Base-by-base conservation (phyloP, 345 rosid genomes). In the Citropsis articulata region DNA sequence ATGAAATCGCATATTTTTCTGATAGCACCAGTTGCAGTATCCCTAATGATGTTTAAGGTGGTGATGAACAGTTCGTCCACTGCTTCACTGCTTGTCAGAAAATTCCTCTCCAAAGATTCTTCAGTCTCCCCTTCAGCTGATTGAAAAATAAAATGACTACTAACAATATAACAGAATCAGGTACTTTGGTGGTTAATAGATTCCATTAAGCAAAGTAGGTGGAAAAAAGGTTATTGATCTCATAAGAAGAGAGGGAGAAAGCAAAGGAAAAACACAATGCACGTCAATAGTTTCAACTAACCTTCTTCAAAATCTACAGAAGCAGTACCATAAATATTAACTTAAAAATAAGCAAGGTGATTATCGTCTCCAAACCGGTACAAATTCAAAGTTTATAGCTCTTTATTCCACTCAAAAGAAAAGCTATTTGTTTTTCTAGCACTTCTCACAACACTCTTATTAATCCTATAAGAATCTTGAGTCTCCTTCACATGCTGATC, bases 1-100 rank as follows among this genome's bases (percentile, higher is more conserved):
- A 88, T 81, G 57, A 95, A 84, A 79, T 86, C 90, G 35, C 92
- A 90, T 75, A 91, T 80, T 83, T 80, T 91, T 79, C 80, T 83
- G 79, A 91, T 88, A 62, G 88, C 88, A 75, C 79, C 84, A 57
- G 78, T 80, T 40, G 90, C 81, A 78, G 96, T 86, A 64, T 95
- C 97, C 85, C 80, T 83, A 67, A 95, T 91, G 80, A 90, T 82
- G 84, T 86, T 82, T 61, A 91, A 89, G 69, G 99, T 91, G 80
- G 98, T 92, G 25, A 87, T 82, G 85, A 95, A 93, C 66, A 95
- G 89, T 72, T 92, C 98, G 80, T 92, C 92, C 57, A 91, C 85
- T 71, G 91, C 92, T 87, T 93, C 98, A 78, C 73, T 79, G 73
- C 82, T 83, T 42, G 93, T 85, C 76, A 88, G 66, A 8, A 85